Evolutionary conservation across 768 basidiomycete species (phyloP), one percentile per base, ranked within the genome.

Genomic region (Mycena pura): DNA sequence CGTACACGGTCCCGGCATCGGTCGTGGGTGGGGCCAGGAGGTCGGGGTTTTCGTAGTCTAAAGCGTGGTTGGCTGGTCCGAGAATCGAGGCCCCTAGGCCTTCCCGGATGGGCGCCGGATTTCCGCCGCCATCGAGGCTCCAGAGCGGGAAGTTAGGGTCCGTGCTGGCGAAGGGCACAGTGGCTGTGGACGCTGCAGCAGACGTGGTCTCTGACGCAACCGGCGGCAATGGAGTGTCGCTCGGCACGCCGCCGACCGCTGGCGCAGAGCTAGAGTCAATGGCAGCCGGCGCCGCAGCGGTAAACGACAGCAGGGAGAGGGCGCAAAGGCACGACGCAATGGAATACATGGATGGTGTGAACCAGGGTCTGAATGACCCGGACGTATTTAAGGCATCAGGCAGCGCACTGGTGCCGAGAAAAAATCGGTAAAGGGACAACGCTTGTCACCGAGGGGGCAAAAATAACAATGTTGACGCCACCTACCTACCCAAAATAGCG

Each of bases 131-230:
- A n/a, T 76, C 70, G 3, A 58, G 53, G 29, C 63, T 43, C 75
- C 75, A 82, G 7, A 82, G 63, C 19, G 74, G 76, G 45, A 65
- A 67, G 68, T 86, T 86, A 24, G 85, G 82, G 58, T 83, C 73
- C 13, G 77, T 70, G 41, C 75, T 77, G 6, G 80, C 80, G 60
- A 74, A 79, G 19, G 80, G 77, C 15, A 80, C 78, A 9, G 85
- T 84, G 5, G 82, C 78, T 14, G 74, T 66, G 5, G 80, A 49
- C 13, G 72, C 67, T 11, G 76, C 65, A 3, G 74, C 69, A 44
- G 70, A 63, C 11, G 67, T 59, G 1, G 56, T 45, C 24, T 59
- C 25, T 19, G 70, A 65, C 5, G 41, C 59, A 47, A 32, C 32
- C 9, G 65, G 46, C 21, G 60, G 41, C 8, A 57, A 40, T 10